Evolutionary conservation across 345 rosid genomes (phyloP).

Genomic region (Citrus inodora): DNA sequence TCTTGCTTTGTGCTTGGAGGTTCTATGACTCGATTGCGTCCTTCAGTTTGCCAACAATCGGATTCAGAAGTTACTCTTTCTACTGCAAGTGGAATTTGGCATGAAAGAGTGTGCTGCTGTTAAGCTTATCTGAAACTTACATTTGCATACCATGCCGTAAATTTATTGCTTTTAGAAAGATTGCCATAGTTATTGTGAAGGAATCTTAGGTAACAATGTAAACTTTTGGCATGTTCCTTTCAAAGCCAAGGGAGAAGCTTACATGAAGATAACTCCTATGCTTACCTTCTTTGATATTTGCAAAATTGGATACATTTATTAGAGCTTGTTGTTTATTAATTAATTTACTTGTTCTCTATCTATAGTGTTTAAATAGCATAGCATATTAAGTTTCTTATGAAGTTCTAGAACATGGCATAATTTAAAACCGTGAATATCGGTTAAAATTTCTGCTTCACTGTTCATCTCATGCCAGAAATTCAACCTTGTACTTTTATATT

Average conservation of each 20-base stretch:
- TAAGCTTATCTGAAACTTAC: not conserved
- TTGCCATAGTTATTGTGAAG: not conserved
- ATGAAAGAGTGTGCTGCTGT: not conserved
- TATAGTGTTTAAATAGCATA: not conserved
- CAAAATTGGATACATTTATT: not conserved
- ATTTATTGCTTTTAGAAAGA: not conserved
- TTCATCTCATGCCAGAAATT: not conserved
- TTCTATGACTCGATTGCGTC: not conserved
- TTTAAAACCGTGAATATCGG: not conserved
- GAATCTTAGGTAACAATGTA: slow-evolving; percentile 26
- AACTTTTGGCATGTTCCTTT: slow-evolving; percentile 11
- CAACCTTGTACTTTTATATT: not conserved
- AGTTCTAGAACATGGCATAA: not conserved
- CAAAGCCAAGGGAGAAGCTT: not conserved
- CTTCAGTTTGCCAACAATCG: not conserved
- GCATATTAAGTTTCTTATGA: not conserved
- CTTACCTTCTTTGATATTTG: slow-evolving; percentile 5
- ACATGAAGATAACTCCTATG: slow-evolving; percentile 19
- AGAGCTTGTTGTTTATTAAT: not conserved
- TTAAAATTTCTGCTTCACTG: not conserved
- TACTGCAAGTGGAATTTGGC: not conserved
- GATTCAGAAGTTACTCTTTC: not conserved
- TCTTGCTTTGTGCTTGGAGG: not conserved
- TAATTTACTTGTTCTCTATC: not conserved
- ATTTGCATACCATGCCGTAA: not conserved